Conservation (phyloP, 192 early-diverging fungal genomes). For the Entomortierella beljakovae region DNA sequence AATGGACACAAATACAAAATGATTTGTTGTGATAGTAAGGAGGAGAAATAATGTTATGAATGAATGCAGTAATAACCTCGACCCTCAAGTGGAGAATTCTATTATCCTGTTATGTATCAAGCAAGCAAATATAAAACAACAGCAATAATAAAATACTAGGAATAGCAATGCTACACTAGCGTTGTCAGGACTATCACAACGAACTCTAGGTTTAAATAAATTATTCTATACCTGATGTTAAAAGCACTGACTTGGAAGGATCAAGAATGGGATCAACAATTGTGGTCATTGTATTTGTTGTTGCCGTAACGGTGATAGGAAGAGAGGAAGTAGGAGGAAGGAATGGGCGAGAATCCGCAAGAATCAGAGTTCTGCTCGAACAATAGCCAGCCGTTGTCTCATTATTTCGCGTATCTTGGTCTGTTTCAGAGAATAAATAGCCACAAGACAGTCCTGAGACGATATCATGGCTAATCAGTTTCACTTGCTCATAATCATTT, state of each 20-base stretch:
- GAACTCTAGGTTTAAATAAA: no score
- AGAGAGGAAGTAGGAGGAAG: not conserved
- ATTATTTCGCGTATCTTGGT: not conserved
- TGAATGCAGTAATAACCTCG: no score
- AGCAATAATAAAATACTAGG: no score
- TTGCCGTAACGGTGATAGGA: not conserved
- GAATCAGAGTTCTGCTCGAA: no score
- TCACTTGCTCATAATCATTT: not conserved
- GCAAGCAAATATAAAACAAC: no score
- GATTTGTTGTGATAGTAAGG: no score
- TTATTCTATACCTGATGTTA: not conserved
- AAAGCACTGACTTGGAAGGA: not conserved
- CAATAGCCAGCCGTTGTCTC: not conserved
- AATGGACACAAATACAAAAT: no score
- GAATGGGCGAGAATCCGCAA: not conserved
- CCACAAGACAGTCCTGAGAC: not conserved
- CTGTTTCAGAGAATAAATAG: not conserved
- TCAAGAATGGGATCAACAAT: not conserved
- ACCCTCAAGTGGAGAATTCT: no score
- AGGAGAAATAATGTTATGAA: no score
- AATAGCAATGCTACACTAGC: no score
- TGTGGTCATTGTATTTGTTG: not conserved
- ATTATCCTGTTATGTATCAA: no score
- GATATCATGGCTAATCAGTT: not conserved
- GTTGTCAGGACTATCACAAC: no score